These are phyloP conservation scores for Boletus patriciae DNA, from an alignment of 768 basidiomycete species.

Conservation along the genomic window DNA sequence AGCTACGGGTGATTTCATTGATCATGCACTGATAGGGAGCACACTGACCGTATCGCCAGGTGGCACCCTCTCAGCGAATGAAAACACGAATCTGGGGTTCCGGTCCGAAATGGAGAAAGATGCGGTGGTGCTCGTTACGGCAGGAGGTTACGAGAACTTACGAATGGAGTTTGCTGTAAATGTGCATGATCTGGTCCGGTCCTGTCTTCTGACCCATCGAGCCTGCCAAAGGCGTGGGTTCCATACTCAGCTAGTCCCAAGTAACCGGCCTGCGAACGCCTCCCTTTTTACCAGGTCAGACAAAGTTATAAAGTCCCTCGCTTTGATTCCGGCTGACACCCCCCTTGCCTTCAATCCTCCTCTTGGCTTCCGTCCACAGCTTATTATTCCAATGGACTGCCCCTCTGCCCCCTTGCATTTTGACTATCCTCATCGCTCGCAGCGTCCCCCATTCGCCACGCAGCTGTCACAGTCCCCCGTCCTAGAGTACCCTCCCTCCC, in stretches of 20 bases:
- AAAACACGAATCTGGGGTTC: constrained; percentile 22
- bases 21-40: constrained; percentile 22
- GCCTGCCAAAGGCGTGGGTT: constrained; percentile 34
- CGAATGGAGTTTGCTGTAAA: constrained; percentile 32
- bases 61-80: constrained; percentile 11
- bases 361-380: constrained; percentile 9
- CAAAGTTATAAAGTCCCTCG: constrained; percentile 35
- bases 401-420: background rate
- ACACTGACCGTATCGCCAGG: constrained; percentile 3
- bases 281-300: constrained; percentile 20
- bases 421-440: background rate
- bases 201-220: constrained; percentile 31
- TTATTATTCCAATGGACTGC: constrained; percentile 12
- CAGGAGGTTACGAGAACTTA: constrained; percentile 26
- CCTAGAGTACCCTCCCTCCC: constrained; percentile 2
- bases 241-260: constrained; percentile 29
- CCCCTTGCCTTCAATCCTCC: constrained; percentile 24
- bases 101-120: constrained; percentile 26
- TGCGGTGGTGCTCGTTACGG: constrained; percentile 31
- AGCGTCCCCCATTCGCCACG: background rate
- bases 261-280: constrained; percentile 20
- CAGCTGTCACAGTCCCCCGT: constrained; percentile 4
- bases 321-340: constrained; percentile 4
- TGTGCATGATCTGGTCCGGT: constrained; percentile 26
- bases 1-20: constrained; percentile 30